phyloP scores from a whole-genome alignment of 2,329 filamentous ascomycete species.

The Penicillium italicum region DNA sequence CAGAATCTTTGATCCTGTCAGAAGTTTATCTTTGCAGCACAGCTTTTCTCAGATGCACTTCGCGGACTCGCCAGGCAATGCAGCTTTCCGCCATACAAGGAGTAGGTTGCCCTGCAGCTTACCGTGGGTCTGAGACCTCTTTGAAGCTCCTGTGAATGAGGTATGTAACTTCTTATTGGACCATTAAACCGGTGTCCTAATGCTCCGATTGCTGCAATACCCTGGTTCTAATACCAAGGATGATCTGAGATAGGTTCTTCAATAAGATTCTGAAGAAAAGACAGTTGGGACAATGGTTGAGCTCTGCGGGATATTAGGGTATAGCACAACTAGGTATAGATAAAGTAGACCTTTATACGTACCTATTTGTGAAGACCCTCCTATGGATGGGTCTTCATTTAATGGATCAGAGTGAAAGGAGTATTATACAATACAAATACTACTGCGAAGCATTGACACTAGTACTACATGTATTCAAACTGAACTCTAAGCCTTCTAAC shows the following conservation, averaged over 20 bases:
- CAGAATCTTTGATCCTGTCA: conserved; percentile 14
- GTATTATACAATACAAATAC: too few relatives aligned
- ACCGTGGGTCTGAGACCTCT: conserved; percentile 34
- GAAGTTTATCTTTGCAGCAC: conserved; percentile 22
- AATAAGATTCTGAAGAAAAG: background rate
- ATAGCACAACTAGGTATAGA: background rate
- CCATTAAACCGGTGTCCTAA: conserved; percentile 14
- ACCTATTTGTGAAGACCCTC: too few relatives aligned
- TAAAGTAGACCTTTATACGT: background rate
- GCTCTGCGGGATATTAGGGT: background rate
- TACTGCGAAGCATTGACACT: too few relatives aligned
- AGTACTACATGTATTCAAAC: too few relatives aligned
- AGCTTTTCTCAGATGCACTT: conserved; percentile 9
- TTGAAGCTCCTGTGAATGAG: conserved; percentile 24
- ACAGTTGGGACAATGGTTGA: background rate
- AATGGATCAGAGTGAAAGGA: too few relatives aligned
- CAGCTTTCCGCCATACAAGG: conserved; percentile 29
- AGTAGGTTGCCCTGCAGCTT: conserved; percentile 28
- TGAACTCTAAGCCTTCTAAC: too few relatives aligned
- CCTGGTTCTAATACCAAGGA: conserved; percentile 15
- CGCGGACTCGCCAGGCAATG: conserved; percentile 25
- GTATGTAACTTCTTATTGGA: conserved; percentile 23
- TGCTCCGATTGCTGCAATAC: conserved; percentile 24
- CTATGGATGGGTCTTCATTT: too few relatives aligned
- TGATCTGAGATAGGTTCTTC: conserved; percentile 2